Base-by-base conservation (phyloP, 257 asterid genomes). In the Capsicum baccatum region DNA sequence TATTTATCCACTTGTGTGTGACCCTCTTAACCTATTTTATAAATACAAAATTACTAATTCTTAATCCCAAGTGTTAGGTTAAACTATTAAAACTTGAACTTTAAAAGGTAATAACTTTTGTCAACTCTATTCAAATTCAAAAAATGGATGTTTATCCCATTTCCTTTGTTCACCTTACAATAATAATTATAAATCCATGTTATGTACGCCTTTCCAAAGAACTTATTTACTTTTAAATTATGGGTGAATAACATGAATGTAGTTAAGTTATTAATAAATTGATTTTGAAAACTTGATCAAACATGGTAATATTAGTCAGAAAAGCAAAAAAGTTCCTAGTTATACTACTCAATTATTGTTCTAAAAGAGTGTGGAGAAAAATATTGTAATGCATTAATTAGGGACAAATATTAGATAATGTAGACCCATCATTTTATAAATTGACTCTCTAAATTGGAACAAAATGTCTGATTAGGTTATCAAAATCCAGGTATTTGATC, bases 401-500 rank as follows among this genome's bases (percentile, higher is more conserved):
- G n/a, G 71, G 71, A 64, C 47, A 64, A 35, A 35, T 67, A 67
- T 67, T 2, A 67, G 48, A 67, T 14, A 67, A 44, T 74, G 62
- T 33, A 50, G 21, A 74, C 81, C 81, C 62, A 50, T 3, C 62
- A 50, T 74, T 50, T 11, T 6, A 50, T 21, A 33, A 74, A 21
- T 19, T 21, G 81, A 50, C 47, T 74, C 57, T n/a, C 7, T 74
- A 8, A 50, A 33, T 21, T 50, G 5, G 2, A 74, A 74, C 81
- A 50, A 74, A 74, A 50, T 74, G 62, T 74, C 14, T 50, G 21
- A 13, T 21, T 21, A 48, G 6, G 21, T 21, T 7, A 8, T 48
- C 62, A 74, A 50, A 74, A 13, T 74, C 62, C 62, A 74, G 14
- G 62, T 50, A 50, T 50, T 50, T 21, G n/a, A 74, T 50, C 60